Percentiles rank a stretch among this genome's conserved stretches.
These are phyloP conservation scores for Mycena amicta DNA, from an alignment of 768 basidiomycete genomes.

Conservation along the genomic window DNA sequence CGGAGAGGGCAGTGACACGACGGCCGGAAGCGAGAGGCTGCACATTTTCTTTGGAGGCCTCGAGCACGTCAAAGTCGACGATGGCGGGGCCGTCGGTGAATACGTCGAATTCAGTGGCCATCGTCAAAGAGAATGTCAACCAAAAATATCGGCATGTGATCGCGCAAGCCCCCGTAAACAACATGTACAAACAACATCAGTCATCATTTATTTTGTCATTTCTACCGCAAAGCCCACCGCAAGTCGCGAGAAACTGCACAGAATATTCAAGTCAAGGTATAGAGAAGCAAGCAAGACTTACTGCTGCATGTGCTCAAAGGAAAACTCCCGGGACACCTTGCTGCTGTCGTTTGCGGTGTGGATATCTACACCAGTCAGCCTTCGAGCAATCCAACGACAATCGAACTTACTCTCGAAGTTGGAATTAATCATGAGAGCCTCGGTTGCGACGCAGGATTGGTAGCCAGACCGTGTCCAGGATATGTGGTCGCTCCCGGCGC, in stretches of 20 bases:
- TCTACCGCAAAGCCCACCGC: background rate
- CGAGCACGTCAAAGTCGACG: constrained; percentile 80
- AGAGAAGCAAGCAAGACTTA: constrained; percentile 3
- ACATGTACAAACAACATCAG: background rate
- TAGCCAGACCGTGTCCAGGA: constrained; percentile 29
- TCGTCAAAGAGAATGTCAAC: constrained; percentile 20
- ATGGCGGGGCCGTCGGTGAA: constrained; percentile 49
- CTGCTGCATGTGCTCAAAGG: constrained; percentile 32
- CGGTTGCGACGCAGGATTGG: constrained; percentile 26
- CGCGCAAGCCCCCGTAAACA: background rate
- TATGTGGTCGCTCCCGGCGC: constrained; percentile 28
- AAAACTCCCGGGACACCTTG: constrained; percentile 36
- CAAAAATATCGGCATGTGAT: background rate
- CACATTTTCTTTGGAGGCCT: constrained; percentile 86
- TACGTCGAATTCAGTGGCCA: constrained; percentile 41
- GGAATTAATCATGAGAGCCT: constrained; percentile 20
- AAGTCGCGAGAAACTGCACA: background rate
- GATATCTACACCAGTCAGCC: constrained; percentile 18
- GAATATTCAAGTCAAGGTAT: background rate
- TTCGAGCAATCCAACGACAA: constrained; percentile 1
- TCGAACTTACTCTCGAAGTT: constrained; percentile 29
- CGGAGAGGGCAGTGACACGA: constrained; percentile 75
- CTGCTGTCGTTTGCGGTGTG: constrained; percentile 28
- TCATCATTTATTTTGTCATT: constrained; percentile 1
- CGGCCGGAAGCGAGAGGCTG: constrained; percentile 81